Percentiles rank a stretch among this genome's conserved stretches.
These are phyloP conservation scores for Staphylotrichum tortipilum DNA, from an alignment of 495 filamentous ascomycete genomes.

Conservation along the genomic window DNA sequence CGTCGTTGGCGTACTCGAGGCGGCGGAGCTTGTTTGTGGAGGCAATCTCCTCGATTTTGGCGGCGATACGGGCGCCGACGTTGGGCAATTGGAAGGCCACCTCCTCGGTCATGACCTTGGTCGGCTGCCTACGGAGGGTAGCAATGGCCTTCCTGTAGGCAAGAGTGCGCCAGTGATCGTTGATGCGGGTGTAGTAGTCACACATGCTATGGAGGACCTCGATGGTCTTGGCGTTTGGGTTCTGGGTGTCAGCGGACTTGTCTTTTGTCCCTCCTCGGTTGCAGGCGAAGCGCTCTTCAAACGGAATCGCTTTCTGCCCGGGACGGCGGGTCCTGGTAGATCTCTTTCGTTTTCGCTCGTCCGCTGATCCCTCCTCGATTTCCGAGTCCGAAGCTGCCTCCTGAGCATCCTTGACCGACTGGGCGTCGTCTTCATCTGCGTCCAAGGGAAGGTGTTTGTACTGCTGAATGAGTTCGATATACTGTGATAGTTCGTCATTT, in stretches of 20 bases:
- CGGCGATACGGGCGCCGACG: conserved; percentile 68
- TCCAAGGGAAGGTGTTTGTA: conserved; percentile 34
- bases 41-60: conserved; percentile 88
- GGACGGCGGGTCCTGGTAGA: not conserved
- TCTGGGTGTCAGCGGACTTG: conserved; percentile 7
- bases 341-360: conserved; percentile 19
- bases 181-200: conserved; percentile 64
- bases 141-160: conserved; percentile 77
- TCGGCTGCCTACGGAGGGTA: conserved; percentile 57
- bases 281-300: conserved; percentile 37
- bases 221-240: conserved; percentile 68
- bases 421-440: conserved; percentile 25
- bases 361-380: conserved; percentile 13
- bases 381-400: conserved; percentile 12
- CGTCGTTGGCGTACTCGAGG: conserved; percentile 56
- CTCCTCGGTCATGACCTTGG: conserved; percentile 55
- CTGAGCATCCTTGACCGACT: conserved; percentile 12
- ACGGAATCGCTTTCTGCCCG: conserved; percentile 15
- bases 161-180: conserved; percentile 70
- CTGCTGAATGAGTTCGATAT: conserved; percentile 26
- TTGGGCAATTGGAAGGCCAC: conserved; percentile 61
- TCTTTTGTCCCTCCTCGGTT: conserved; percentile 34
- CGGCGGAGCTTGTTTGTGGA: conserved; percentile 63
- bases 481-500: conserved; percentile 27
- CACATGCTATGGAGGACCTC: conserved; percentile 73